A percentile compares a stretch with the other conserved stretches of the same genome.
phyloP scores from a whole-genome alignment of 148 eudicot species.

The Polygonum maritimum region DNA sequence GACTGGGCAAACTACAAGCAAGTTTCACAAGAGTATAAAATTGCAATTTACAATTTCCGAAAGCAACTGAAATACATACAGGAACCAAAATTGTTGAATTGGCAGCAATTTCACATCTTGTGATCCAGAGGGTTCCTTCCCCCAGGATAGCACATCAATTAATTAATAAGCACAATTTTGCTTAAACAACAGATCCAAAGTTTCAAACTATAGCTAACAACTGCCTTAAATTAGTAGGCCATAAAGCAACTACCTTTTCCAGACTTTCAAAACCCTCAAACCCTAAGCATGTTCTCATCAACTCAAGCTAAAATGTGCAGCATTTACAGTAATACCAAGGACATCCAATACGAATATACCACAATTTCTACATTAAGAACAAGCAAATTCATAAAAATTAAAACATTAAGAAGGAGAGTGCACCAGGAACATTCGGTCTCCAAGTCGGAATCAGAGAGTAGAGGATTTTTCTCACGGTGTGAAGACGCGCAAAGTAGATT shows the following conservation, averaged over 20 bases:
- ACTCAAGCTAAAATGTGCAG: neutral
- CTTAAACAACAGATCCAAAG: neutral
- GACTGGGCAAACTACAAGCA: slow-evolving; percentile 59
- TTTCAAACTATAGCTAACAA: neutral
- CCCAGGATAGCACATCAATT: neutral
- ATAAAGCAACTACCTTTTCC: neutral
- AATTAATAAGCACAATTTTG: neutral
- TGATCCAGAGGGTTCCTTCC: neutral
- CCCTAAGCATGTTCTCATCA: neutral
- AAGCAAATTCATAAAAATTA: neutral
- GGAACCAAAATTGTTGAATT: neutral
- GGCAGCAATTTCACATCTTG: neutral
- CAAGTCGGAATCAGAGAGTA: slow-evolving; percentile 77
- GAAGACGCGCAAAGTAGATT: slow-evolving; percentile 74
- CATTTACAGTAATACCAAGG: neutral
- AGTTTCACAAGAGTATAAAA: slow-evolving; percentile 10
- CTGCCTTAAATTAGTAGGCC: neutral
- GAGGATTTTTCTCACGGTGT: slow-evolving; percentile 65
- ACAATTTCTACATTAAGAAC: neutral
- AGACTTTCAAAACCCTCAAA: neutral
- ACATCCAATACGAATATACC: neutral
- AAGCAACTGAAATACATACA: neutral
- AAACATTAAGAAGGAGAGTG: neutral
- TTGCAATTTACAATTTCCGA: neutral
- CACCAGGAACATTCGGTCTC: slow-evolving; percentile 86